Base-by-base conservation (phyloP, 139 green algal species). In the Picochlorum sp. region DNA sequence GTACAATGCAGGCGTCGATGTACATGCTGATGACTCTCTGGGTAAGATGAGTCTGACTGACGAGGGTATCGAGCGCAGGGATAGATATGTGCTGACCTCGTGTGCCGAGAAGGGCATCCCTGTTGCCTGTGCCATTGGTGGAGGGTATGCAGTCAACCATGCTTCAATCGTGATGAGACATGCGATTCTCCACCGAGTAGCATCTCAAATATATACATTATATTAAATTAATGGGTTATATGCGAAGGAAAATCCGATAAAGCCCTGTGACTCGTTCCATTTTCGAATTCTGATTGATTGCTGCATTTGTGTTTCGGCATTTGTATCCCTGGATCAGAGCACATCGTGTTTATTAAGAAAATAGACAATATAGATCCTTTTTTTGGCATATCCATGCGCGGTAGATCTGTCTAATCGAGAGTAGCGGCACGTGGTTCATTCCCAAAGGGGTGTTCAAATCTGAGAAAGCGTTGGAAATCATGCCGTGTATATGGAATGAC, bases 1-100 rank as follows among this genome's bases (percentile, higher is more conserved):
- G 31, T 86, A 84, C 68, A 84, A 86, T 45, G 80, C 80, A 23
- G 80, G 80, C 6, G 77, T 81, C 3, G 80, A 86, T 60, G 77
- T 84, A 7, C 74, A 83, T 45, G 26, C 5, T 2, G 77, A 81
- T n/a, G 80, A 86, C 45, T 14, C 45, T 0, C 65, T 86, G n/a
- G 80, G 80, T 9, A 67, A 69, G 51, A 26, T 84, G 37, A 45
- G 45, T 4, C 58, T 86, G 10, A 83, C 56, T 6, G 44, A 71
- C 14, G 57, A 63, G 0, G 80, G 80, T 65, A 83, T 86, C 23
- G 37, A 56, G 24, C 30, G 24, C 1, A 65, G 80, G 4, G 80
- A 86, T 65, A 26, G 44, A 5, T 41, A 68, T 3, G 80, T 84
- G 16, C 62, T 86, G 15, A 16, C 10, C 16, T 14, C 49, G 0